phyloP scores from a whole-genome alignment of 169 alveolate genomes.

The Eimeria brunetti region DNA sequence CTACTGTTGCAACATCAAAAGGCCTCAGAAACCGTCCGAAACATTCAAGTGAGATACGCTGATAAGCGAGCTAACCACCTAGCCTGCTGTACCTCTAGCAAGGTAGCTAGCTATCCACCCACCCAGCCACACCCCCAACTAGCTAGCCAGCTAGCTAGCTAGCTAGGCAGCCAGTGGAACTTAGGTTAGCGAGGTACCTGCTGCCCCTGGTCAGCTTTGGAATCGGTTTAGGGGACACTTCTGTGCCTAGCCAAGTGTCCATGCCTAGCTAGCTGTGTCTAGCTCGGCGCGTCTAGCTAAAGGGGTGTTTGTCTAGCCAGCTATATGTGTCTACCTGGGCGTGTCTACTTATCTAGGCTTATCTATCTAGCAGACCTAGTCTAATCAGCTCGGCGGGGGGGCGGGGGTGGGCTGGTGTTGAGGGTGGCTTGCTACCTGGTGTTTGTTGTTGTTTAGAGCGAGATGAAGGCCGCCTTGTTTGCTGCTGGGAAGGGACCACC shows the following conservation, averaged over 20 bases:
- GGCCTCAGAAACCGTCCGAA: background rate
- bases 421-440: background rate
- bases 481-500: constrained; percentile 34
- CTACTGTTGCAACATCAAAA: background rate
- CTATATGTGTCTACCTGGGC: background rate
- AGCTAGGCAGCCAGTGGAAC: background rate
- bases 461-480: background rate
- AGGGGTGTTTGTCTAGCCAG: background rate
- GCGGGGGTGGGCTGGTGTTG: background rate
- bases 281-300: background rate
- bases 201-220: background rate
- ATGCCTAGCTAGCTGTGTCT: background rate
- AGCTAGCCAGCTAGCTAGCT: constrained; percentile 17
- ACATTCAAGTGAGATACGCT: background rate
- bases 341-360: background rate
- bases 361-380: background rate
- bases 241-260: too few relatives aligned
- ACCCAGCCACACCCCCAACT: background rate
- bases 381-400: background rate
- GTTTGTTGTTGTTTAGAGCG: background rate
- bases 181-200: background rate
- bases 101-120: background rate
- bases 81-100: background rate
- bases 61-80: background rate
- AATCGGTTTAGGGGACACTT: too few relatives aligned